Evolutionary conservation across 345 rosid species (phyloP).

Genomic region (Cardiospermum halicacabum): DNA sequence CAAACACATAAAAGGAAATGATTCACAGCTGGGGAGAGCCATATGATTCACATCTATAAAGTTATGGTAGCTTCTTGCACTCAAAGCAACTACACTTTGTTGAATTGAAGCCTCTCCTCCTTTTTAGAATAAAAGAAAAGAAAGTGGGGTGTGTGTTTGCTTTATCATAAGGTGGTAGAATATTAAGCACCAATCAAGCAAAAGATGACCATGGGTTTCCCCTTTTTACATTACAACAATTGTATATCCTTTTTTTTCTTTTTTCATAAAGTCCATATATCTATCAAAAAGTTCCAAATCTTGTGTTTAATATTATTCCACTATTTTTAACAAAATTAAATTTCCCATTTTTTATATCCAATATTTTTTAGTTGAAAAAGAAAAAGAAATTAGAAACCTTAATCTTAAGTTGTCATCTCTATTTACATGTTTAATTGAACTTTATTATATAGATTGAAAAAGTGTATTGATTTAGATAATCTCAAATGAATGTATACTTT

Average conservation of each 20-base stretch:
- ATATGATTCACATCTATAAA: constrained; percentile 20
- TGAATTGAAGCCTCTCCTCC: constrained; percentile 10
- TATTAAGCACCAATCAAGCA: constrained; percentile 41
- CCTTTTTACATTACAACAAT: constrained; percentile 25
- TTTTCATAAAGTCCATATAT: background rate
- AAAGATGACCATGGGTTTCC: constrained; percentile 27
- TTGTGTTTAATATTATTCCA: background rate
- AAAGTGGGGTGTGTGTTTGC: constrained; percentile 33
- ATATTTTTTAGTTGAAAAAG: background rate
- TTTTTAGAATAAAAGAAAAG: constrained; percentile 30
- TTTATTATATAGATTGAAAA: too few species aligned
- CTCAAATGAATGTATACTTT: background rate
- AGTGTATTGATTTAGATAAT: background rate
- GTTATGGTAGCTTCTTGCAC: constrained; percentile 67
- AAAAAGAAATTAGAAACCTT: background rate
- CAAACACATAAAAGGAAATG: constrained; percentile 45
- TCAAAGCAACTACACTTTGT: constrained; percentile 62
- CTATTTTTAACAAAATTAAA: background rate
- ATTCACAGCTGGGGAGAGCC: constrained; percentile 35
- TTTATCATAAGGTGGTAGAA: constrained; percentile 23
- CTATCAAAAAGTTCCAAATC: constrained; percentile 6
- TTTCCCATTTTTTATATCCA: background rate
- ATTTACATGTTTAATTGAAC: too few species aligned
- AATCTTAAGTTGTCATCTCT: too few species aligned
- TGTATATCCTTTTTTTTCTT: constrained; percentile 15